Base-by-base conservation (phyloP, 306 rosid genomes). In the Corylus americana region DNA sequence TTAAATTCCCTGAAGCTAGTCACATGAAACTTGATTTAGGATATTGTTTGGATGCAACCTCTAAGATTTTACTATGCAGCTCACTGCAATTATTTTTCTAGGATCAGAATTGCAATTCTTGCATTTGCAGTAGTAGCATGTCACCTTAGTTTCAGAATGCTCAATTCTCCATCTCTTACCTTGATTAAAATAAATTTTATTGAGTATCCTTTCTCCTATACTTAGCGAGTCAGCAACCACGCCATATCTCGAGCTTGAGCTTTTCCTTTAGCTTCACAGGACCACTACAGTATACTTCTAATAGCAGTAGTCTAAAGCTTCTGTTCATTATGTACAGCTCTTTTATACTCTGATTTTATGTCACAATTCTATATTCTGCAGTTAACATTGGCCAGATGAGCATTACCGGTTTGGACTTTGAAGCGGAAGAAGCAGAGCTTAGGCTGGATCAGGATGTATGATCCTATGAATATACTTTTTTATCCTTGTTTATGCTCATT, bases 321-420 rank as follows among this genome's bases (percentile, higher is more conserved):
- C 69, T 27, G 69, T 62, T 62, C 69, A 62, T 25, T 62, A 18
- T 48, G 3, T 17, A 39, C 71, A 67, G 50, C 48, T 39, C 72
- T 61, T 51, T 7, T 11, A 27, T 8, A 14, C 4, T 27, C 22
- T 55, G 45, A 18, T 78, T 11, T n/a, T 25, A 25, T 80, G 76
- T 17, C 76, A 22, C 59, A 11, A 49, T 3, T 44, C 44, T 70
- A 39, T 55, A 31, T 77, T 78, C 14, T 79, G 89, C 94, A 92
- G 98, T 91, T 50, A 95, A 95, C 83, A 74, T 91, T 16, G 98
- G 98, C 62, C 89, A 62, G 75, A 95, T 92, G 98, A 92, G 83
- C 74, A 91, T 95, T 49, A 72, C 88, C 8, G 97, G 97, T 48
- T 73, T 92, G 85, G 82, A 90, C 68, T 89, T 86, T 53, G 91